phyloP scores from a whole-genome alignment of 345 rosid species.

The Camelina neglecta region DNA sequence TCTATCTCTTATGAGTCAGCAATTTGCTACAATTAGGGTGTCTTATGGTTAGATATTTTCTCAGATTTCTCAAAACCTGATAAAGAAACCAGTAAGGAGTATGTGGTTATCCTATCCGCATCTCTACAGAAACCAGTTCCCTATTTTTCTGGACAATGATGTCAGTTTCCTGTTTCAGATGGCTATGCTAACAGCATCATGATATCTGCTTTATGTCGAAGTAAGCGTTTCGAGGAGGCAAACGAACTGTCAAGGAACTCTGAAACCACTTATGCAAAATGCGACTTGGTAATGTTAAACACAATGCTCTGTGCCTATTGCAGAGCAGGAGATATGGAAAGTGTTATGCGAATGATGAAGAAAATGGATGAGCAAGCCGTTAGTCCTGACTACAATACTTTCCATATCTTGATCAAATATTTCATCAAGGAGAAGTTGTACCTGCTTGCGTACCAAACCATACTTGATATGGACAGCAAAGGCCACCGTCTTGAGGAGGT shows the following conservation, averaged over 20 bases:
- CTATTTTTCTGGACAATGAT: conserved; percentile 21
- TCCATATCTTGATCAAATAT: conserved; percentile 78
- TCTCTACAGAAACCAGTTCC: not conserved
- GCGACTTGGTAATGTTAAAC: conserved; percentile 82
- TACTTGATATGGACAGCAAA: conserved; percentile 80
- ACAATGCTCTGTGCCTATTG: conserved; percentile 90
- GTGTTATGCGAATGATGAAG: conserved; percentile 79
- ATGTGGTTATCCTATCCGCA: not conserved
- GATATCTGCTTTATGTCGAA: conserved; percentile 85
- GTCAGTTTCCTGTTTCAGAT: conserved; percentile 54
- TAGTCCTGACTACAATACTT: conserved; percentile 77
- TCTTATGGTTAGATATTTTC: not conserved
- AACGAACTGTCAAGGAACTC: conserved; percentile 73
- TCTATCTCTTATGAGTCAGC: not conserved
- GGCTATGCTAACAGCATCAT: conserved; percentile 93
- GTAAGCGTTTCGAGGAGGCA: conserved; percentile 82
- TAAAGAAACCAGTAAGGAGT: not conserved
- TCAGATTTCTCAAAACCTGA: not conserved
- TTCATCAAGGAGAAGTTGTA: conserved; percentile 79
- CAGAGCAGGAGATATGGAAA: conserved; percentile 87
- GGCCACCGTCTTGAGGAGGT: conserved; percentile 91
- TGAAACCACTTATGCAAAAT: conserved; percentile 67
- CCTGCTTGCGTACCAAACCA: conserved; percentile 79
- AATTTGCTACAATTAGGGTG: not conserved
- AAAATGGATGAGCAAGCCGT: conserved; percentile 84